phyloP scores from a whole-genome alignment of 2,329 filamentous ascomycete species.

The Bipolaris oryzae region DNA sequence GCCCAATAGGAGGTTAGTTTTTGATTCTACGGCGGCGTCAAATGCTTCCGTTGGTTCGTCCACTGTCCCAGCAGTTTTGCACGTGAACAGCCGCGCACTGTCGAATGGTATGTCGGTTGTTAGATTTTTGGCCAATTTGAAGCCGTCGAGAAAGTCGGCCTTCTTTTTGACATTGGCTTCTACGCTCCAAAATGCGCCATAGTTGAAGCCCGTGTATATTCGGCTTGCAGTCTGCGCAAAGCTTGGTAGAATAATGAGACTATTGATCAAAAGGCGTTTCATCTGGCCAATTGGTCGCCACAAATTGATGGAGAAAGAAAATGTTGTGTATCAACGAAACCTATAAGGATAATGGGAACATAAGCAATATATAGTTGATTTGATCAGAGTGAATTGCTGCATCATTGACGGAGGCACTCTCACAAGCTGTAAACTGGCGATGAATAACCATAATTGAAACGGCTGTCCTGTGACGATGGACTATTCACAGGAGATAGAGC shows the following conservation, averaged over 20 bases:
- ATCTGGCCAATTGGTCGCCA: constrained; percentile 3
- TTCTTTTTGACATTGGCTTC: constrained; percentile 25
- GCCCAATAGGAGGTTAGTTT: constrained; percentile 42
- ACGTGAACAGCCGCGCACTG: constrained; percentile 73
- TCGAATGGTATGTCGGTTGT: constrained; percentile 62
- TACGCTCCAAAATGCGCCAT: constrained; percentile 34
- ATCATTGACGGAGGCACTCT: not conserved
- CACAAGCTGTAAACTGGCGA: not conserved
- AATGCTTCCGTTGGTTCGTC: constrained; percentile 64
- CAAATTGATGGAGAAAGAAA: not conserved
- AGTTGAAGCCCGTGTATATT: constrained; percentile 38
- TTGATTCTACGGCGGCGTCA: constrained; percentile 41
- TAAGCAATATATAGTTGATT: not conserved
- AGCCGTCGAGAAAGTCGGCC: constrained; percentile 31
- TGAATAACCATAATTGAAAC: not conserved
- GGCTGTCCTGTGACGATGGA: not conserved
- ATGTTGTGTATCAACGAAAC: not conserved
- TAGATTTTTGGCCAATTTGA: constrained; percentile 31
- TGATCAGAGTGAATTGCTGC: not conserved
- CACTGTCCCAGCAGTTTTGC: constrained; percentile 52
- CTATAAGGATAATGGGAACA: no score
- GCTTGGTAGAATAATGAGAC: constrained; percentile 5
- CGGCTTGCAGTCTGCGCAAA: constrained; percentile 19
- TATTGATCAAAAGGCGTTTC: not conserved
- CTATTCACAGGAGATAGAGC: not conserved